A percentile compares a stretch with the other conserved stretches of the same genome.
phyloP scores from a whole-genome alignment of 139 green algal genomes.

The Astrephomene gubernaculifera region DNA sequence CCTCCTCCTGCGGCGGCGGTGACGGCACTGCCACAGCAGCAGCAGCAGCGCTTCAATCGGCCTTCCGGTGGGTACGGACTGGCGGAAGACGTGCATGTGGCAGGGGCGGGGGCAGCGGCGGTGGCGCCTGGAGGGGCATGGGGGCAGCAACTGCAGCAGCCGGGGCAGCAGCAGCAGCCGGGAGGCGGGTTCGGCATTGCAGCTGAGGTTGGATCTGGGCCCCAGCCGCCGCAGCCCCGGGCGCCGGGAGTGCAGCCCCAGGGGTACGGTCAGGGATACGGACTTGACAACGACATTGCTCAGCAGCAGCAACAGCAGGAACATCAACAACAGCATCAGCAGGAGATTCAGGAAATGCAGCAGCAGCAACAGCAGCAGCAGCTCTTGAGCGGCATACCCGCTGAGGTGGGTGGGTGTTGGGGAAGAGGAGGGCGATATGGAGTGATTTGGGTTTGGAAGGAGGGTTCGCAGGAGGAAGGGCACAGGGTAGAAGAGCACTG shows the following conservation, averaged over 20 bases:
- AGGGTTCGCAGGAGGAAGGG: too few species aligned
- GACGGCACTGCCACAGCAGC: neutral
- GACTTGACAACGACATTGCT: neutral
- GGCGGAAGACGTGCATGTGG: neutral
- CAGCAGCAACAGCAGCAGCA: conserved; percentile 28
- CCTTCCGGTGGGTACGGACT: neutral
- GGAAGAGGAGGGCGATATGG: too few species aligned
- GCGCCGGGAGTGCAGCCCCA: too few species aligned
- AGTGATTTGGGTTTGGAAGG: too few species aligned
- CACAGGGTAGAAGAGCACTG: too few species aligned
- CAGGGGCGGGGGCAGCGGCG: neutral
- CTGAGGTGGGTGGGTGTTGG: too few species aligned
- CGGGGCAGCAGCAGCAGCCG: too few species aligned
- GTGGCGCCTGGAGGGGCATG: too few species aligned
- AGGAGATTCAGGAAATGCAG: neutral
- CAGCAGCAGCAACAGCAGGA: conserved; percentile 5
- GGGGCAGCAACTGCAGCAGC: too few species aligned
- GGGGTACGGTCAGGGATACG: neutral
- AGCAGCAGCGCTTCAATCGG: neutral
- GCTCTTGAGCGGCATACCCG: too few species aligned
- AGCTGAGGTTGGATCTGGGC: neutral
- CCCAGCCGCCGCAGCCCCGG: neutral
- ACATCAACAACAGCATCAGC: neutral
- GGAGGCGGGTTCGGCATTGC: neutral
- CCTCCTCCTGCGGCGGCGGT: neutral